phyloP scores from a whole-genome alignment of 2,329 filamentous ascomycete species.

The Chrysoporthe puriensis region DNA sequence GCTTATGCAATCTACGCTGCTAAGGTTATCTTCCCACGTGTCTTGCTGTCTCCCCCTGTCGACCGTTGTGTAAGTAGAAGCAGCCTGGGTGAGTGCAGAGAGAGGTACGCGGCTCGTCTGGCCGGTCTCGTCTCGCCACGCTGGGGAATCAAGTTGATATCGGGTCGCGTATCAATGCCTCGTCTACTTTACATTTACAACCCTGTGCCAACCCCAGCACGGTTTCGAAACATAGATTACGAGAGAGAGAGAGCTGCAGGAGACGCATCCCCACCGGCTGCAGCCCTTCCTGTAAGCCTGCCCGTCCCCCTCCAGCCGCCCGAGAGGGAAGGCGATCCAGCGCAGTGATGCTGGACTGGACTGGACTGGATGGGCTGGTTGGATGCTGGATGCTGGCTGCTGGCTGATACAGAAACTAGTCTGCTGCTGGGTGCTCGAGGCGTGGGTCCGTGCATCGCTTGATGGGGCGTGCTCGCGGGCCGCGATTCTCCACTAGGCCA shows the following conservation, averaged over 20 bases:
- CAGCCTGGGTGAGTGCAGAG: not conserved
- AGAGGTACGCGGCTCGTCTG: not conserved
- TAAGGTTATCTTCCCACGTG: conserved; percentile 7
- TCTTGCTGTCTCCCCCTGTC: not conserved
- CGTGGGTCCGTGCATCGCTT: conserved; percentile 6
- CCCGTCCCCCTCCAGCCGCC: too few relatives aligned
- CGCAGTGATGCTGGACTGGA: too few relatives aligned
- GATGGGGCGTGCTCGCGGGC: conserved; percentile 21
- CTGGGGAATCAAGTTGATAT: not conserved
- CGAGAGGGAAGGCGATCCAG: too few relatives aligned
- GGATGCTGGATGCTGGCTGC: not conserved
- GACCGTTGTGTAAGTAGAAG: not conserved
- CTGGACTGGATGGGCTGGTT: too few relatives aligned
- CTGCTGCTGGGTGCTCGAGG: not conserved
- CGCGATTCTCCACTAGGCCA: conserved; percentile 21
- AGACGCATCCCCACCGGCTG: too few relatives aligned
- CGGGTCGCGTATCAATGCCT: not conserved
- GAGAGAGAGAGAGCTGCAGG: too few relatives aligned
- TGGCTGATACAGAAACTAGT: too few relatives aligned
- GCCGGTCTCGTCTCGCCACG: too few relatives aligned
- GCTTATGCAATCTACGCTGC: not conserved
- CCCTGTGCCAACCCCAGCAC: too few relatives aligned
- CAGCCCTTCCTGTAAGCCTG: too few relatives aligned
- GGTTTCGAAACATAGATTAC: too few relatives aligned
- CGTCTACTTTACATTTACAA: not conserved